These are phyloP conservation scores for Allomyces macrogynus DNA, from an alignment of 192 early-diverging fungal genomes.

Conservation along the genomic window DNA sequence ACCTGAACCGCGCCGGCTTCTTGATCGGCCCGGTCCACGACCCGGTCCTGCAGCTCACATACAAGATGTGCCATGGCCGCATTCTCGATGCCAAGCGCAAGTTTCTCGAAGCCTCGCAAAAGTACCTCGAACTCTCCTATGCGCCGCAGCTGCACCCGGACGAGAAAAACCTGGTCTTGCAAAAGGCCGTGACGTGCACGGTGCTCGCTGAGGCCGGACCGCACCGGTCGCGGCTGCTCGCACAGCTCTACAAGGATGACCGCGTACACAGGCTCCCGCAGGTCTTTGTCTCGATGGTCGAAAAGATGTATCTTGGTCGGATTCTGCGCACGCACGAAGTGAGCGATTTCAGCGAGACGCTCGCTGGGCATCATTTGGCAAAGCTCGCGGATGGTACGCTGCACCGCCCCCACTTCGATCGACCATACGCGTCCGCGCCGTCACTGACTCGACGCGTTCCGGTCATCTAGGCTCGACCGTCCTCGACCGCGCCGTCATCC, in stretches of 20 bases:
- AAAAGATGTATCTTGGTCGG: conserved; percentile 87
- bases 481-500: conserved; percentile 76
- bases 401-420: background rate
- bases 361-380: conserved; percentile 62
- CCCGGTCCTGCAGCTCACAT: conserved; percentile 31
- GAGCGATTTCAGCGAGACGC: conserved; percentile 46
- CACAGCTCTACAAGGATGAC: conserved; percentile 81
- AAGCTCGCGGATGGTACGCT: conserved; percentile 29
- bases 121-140: conserved; percentile 73
- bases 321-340: conserved; percentile 60
- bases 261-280: conserved; percentile 53
- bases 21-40: conserved; percentile 35
- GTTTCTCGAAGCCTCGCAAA: conserved; percentile 65
- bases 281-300: conserved; percentile 43
- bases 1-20: conserved; percentile 62
- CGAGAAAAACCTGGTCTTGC: conserved; percentile 30
- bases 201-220: conserved; percentile 81
- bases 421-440: no score
- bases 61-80: conserved; percentile 61
- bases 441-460: background rate
- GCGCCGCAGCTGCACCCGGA: conserved; percentile 33
- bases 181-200: conserved; percentile 72
- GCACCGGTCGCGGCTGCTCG: conserved; percentile 62
- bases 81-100: conserved; percentile 64
- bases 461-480: conserved; percentile 36